These are phyloP conservation scores for Saksenaea vasiformis DNA, from an alignment of 371 early-diverging fungal species.

Conservation along the genomic window DNA sequence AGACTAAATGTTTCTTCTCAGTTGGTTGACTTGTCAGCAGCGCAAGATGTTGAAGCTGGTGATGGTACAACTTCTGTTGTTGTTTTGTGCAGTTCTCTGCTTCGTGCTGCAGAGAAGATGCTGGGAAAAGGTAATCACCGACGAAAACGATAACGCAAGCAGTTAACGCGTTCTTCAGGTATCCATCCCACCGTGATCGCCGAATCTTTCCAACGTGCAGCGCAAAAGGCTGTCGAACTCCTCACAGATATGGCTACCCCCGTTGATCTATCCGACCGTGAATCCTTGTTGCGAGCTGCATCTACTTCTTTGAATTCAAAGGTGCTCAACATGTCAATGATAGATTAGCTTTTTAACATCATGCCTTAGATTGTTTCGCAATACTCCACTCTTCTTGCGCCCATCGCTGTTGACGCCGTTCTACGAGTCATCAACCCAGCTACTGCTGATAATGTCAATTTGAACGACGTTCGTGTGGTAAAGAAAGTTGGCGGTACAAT, in stretches of 20 bases:
- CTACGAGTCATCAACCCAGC: slow-evolving; percentile 88
- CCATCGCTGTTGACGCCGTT: slow-evolving; percentile 96
- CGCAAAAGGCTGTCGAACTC: slow-evolving; percentile 80
- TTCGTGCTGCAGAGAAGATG: slow-evolving; percentile 87
- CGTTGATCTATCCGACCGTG: slow-evolving; percentile 83
- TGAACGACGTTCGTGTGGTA: slow-evolving; percentile 93
- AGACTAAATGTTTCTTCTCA: slow-evolving; percentile 20
- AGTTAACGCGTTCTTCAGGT: slow-evolving; percentile 53
- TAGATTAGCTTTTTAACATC: neutral
- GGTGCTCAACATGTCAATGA: slow-evolving; percentile 52
- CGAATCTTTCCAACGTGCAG: slow-evolving; percentile 91
- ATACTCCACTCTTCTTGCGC: slow-evolving; percentile 88
- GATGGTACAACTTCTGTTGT: slow-evolving; percentile 99
- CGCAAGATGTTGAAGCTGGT: slow-evolving; percentile 99
- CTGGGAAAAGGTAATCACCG: slow-evolving; percentile 71
- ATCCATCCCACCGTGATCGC: slow-evolving; percentile 98
- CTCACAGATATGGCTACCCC: slow-evolving; percentile 84
- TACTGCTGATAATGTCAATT: slow-evolving; percentile 81
- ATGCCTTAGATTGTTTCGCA: slow-evolving; percentile 83
- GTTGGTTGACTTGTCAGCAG: slow-evolving; percentile 95
- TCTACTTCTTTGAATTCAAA: slow-evolving; percentile 96
- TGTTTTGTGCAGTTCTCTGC: slow-evolving; percentile 89
- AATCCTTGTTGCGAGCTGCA: slow-evolving; percentile 91
- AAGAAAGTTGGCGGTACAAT: slow-evolving; percentile 97
- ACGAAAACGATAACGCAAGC: too few species aligned